Percentiles rank a stretch among this genome's conserved stretches.
Evolutionary conservation across 2,329 filamentous ascomycete genomes (phyloP).

Genomic region (Didymella keratinophila): DNA sequence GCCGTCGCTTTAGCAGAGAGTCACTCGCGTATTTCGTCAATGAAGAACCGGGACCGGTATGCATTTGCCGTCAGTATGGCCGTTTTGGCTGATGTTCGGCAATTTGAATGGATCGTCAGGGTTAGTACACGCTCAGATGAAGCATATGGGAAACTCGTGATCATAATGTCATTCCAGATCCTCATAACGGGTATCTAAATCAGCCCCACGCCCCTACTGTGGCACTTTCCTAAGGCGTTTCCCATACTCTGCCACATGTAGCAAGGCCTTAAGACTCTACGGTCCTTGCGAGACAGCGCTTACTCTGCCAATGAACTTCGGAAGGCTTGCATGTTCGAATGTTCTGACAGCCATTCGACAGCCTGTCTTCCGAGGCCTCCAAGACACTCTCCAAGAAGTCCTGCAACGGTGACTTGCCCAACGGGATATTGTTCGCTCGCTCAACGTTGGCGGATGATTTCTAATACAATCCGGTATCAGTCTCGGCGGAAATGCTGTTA

Average conservation of each 20-base stretch:
- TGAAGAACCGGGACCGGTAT: no score
- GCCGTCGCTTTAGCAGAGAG: no score
- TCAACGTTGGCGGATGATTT: constrained; percentile 52
- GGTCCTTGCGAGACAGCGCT: background rate
- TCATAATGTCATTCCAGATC: background rate
- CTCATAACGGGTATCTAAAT: constrained; percentile 16
- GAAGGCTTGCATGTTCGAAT: background rate
- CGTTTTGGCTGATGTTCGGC: no score
- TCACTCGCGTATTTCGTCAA: no score
- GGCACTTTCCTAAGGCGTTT: no score
- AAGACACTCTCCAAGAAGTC: constrained; percentile 3
- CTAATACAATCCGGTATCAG: constrained; percentile 62
- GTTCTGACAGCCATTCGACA: background rate
- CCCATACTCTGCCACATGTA: background rate
- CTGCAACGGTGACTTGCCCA: background rate
- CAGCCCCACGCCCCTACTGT: background rate
- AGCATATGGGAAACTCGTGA: no score
- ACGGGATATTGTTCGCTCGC: background rate
- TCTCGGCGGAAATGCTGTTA: constrained; percentile 60
- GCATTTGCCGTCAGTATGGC: no score
- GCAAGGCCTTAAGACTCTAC: background rate
- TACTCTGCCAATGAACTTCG: background rate
- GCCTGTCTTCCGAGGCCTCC: constrained; percentile 1
- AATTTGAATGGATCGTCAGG: no score
- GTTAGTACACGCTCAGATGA: no score